Conservation (phyloP, 768 basidiomycete species). For the Tylopilus sp. region DNA sequence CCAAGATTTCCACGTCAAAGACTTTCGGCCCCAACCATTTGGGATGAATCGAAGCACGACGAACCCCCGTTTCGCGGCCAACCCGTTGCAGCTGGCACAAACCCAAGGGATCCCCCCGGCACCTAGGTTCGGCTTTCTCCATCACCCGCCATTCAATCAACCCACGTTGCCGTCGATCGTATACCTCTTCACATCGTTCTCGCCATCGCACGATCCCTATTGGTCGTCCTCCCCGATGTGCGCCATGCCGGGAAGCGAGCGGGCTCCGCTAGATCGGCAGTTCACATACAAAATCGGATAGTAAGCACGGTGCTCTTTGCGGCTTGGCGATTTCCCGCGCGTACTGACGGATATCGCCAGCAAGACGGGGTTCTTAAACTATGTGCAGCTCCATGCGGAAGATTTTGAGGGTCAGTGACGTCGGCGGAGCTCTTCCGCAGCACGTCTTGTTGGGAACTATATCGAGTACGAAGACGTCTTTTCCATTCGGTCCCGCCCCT, state of each 20-base stretch:
- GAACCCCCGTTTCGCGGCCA: slow-evolving; percentile 4
- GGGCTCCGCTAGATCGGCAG: slow-evolving; percentile 21
- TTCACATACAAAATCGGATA: slow-evolving; percentile 28
- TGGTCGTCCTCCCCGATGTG: slow-evolving; percentile 38
- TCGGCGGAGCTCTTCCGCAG: not conserved
- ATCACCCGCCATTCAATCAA: slow-evolving; percentile 17
- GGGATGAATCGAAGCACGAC: slow-evolving; percentile 10
- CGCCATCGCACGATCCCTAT: slow-evolving; percentile 33
- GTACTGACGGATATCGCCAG: slow-evolving; percentile 17
- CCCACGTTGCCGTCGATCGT: slow-evolving; percentile 36
- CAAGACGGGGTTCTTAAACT: slow-evolving; percentile 36
- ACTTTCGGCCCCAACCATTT: slow-evolving; percentile 27
- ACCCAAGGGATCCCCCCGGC: slow-evolving; percentile 16
- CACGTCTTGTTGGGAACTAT: not conserved
- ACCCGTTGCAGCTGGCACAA: slow-evolving; percentile 12
- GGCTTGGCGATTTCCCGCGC: not conserved
- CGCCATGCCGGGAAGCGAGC: slow-evolving; percentile 16
- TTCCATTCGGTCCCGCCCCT: too few relatives aligned
- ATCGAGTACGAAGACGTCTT: not conserved
- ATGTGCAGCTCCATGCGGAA: slow-evolving; percentile 37
- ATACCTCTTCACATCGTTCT: slow-evolving; percentile 41
- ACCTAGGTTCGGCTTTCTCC: slow-evolving; percentile 10
- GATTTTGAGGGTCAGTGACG: slow-evolving; percentile 28
- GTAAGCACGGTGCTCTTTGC: slow-evolving; percentile 21
- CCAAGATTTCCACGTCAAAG: slow-evolving; percentile 39